phyloP scores from a whole-genome alignment of 83 land plant genomes.

The Thuja plicata region DNA sequence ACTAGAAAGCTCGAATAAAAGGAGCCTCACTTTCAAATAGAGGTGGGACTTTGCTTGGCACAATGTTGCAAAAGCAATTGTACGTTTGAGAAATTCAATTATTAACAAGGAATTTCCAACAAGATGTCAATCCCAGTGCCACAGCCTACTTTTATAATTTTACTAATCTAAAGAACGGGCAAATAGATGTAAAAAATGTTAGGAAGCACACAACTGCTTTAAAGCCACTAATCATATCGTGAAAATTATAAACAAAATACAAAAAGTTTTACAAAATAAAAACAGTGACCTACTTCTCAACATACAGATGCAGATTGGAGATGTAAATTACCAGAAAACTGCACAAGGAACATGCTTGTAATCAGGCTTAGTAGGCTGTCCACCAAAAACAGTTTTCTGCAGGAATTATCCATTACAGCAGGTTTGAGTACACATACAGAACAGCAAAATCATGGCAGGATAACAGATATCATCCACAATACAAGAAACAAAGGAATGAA shows the following conservation, averaged over 20 bases:
- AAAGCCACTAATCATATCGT: background rate
- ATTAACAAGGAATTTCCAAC: too few relatives aligned
- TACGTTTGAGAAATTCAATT: too few relatives aligned
- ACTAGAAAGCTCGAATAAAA: too few relatives aligned
- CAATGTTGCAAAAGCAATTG: too few relatives aligned
- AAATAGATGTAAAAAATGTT: background rate
- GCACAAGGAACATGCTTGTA: conserved; percentile 82
- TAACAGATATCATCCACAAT: background rate
- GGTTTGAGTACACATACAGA: background rate
- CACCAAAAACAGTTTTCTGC: conserved; percentile 96
- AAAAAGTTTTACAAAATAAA: background rate
- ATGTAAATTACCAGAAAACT: conserved; percentile 70
- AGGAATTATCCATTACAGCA: conserved; percentile 14
- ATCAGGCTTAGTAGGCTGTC: conserved; percentile 82
- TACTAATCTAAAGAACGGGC: background rate
- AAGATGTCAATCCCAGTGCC: background rate
- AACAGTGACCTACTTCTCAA: background rate
- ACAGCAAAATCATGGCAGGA: background rate
- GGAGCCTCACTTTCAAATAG: too few relatives aligned
- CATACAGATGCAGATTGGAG: background rate
- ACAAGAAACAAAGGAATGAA: background rate
- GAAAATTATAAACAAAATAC: background rate
- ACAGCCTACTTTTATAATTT: background rate
- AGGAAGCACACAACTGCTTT: background rate
- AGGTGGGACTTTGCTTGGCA: too few relatives aligned